A percentile compares a stretch with the other conserved stretches of the same genome.
phyloP scores from a whole-genome alignment of 2,329 filamentous ascomycete species.

The Fusarium tanahbumbuense region DNA sequence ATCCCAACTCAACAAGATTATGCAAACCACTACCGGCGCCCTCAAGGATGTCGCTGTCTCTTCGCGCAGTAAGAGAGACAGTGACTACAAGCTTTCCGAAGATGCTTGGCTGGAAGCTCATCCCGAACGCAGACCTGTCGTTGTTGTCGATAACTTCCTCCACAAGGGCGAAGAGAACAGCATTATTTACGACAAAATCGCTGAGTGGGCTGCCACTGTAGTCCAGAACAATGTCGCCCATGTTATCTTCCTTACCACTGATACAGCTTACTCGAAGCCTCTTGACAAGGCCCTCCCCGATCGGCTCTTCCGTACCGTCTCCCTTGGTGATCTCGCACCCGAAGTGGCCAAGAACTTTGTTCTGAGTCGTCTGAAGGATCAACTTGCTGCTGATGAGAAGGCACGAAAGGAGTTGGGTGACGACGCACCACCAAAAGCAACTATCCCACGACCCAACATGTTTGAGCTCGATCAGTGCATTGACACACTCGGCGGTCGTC shows the following conservation, averaged over 20 bases:
- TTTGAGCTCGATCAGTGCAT: constrained; percentile 84
- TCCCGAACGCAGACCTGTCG: constrained; percentile 82
- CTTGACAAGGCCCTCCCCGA: constrained; percentile 89
- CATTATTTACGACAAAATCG: constrained; percentile 80
- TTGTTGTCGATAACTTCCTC: constrained; percentile 92
- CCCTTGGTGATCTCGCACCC: constrained; percentile 86
- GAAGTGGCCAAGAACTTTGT: constrained; percentile 91
- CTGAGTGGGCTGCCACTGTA: constrained; percentile 89
- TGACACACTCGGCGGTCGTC: constrained; percentile 82
- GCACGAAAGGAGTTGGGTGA: constrained; percentile 41
- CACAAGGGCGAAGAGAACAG: constrained; percentile 76
- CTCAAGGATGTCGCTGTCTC: constrained; percentile 82
- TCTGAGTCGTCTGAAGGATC: constrained; percentile 77
- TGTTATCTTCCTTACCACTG: constrained; percentile 92
- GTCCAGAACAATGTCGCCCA: constrained; percentile 91
- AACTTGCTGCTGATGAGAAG: constrained; percentile 48
- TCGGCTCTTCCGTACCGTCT: constrained; percentile 87
- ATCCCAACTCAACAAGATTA: constrained; percentile 88
- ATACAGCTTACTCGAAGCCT: constrained; percentile 88
- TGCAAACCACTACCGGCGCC: constrained; percentile 83
- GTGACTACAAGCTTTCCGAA: constrained; percentile 77
- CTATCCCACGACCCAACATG: constrained; percentile 60
- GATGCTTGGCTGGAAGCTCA: constrained; percentile 93
- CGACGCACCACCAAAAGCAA: constrained; percentile 40
- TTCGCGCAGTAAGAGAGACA: constrained; percentile 75